These are phyloP conservation scores for Triglochin maritima DNA, from an alignment of 106 monocot genomes.

Conservation along the genomic window DNA sequence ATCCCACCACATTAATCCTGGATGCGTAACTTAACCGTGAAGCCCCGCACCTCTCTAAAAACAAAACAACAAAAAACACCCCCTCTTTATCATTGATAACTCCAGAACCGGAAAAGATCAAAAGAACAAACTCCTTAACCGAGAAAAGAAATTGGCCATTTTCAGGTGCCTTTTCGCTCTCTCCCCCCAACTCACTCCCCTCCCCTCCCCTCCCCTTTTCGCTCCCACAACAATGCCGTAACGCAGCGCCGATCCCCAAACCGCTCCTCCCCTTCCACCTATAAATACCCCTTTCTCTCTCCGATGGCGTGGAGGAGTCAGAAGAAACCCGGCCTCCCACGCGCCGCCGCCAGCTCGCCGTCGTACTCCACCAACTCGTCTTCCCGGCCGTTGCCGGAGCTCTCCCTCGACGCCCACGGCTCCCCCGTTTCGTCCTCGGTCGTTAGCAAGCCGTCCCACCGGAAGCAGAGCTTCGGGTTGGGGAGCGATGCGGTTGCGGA, in stretches of 20 bases:
- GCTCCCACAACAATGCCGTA: neutral
- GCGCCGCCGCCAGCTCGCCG: slow-evolving; percentile 19
- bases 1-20: no score
- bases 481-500: slow-evolving; percentile 17
- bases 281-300: no score
- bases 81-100: no score
- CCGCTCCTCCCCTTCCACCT: slow-evolving; percentile 12
- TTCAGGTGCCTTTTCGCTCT: no score
- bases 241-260: slow-evolving; percentile 51
- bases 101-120: no score
- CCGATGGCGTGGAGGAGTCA: no score
- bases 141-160: neutral
- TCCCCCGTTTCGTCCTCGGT: slow-evolving; percentile 53
- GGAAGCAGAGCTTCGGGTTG: slow-evolving; percentile 4
- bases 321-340: no score
- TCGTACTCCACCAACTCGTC: slow-evolving; percentile 53
- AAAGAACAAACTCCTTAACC: no score
- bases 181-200: neutral
- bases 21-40: no score
- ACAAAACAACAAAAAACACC: no score
- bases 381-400: slow-evolving; percentile 29
- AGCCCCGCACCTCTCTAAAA: no score
- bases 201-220: neutral
- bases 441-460: slow-evolving; percentile 19
- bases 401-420: slow-evolving; percentile 42